Conservation (phyloP, 1,139 yeast species). For the Nakaseomyces kungkrabaensis region DNA sequence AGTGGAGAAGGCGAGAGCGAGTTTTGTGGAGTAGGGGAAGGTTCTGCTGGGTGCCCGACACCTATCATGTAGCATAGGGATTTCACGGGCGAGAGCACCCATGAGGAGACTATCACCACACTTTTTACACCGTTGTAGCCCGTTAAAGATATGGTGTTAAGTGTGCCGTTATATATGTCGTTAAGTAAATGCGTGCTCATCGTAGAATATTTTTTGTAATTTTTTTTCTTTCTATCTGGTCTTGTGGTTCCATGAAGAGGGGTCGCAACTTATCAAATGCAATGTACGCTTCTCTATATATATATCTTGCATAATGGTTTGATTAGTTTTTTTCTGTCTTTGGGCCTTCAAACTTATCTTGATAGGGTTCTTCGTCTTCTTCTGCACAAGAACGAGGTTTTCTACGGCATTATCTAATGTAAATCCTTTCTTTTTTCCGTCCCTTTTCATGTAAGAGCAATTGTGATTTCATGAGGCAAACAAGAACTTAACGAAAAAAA, state of each 20-base stretch:
- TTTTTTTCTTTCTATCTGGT: not conserved
- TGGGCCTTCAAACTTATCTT: not conserved
- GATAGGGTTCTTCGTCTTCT: not conserved
- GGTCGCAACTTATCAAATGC: not conserved
- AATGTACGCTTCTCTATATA: not conserved
- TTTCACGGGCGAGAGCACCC: constrained; percentile 1
- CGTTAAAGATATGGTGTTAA: not conserved
- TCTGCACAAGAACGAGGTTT: not conserved
- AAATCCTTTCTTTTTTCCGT: not conserved
- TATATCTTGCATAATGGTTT: not conserved
- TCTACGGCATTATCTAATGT: not conserved
- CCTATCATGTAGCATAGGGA: constrained; percentile 2
- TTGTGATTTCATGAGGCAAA: not conserved
- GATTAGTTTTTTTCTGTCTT: no score
- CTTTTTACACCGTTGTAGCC: constrained; percentile 2
- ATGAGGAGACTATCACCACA: constrained; percentile 1
- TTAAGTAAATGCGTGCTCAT: constrained; percentile 1
- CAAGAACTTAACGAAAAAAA: no score
- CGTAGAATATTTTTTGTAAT: not conserved
- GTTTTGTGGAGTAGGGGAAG: not conserved
- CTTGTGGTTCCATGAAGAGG: no score
- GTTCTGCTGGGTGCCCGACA: not conserved
- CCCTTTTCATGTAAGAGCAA: constrained; percentile 1
- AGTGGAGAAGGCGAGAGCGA: not conserved
- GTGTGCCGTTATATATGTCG: constrained; percentile 2